A percentile compares a stretch with the other conserved stretches of the same genome.
These are phyloP conservation scores for Filosporella fistucella DNA, from an alignment of 495 filamentous ascomycete genomes.

Conservation along the genomic window DNA sequence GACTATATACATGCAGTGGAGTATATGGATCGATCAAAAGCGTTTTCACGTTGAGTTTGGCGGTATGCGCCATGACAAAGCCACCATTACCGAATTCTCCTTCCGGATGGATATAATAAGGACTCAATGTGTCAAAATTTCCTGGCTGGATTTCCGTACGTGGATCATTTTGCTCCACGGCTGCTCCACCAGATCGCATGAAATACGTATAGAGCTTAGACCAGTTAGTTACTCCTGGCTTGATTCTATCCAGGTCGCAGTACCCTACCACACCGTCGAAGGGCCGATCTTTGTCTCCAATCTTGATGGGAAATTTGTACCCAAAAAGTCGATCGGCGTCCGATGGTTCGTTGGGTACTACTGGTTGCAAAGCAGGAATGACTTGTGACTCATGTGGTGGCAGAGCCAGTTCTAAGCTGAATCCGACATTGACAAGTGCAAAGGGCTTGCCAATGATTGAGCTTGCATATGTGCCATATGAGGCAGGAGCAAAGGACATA, in stretches of 20 bases:
- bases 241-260: background rate
- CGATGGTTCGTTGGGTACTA: no score
- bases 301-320: constrained; percentile 35
- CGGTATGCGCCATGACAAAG: background rate
- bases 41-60: background rate
- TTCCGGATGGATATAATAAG: constrained; percentile 21
- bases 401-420: constrained; percentile 37
- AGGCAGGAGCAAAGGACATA: constrained; percentile 25
- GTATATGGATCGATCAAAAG: constrained; percentile 41
- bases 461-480: constrained; percentile 32
- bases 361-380: background rate
- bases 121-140: constrained; percentile 23
- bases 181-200: no score
- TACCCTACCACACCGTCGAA: constrained; percentile 3
- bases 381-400: constrained; percentile 20
- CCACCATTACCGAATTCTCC: no score
- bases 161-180: constrained; percentile 16
- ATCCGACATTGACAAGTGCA: constrained; percentile 41
- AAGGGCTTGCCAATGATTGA: constrained; percentile 40
- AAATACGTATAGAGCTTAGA: background rate
- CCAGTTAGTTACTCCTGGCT: constrained; percentile 6
- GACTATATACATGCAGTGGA: constrained; percentile 33
- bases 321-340: background rate
- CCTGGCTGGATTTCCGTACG: background rate
- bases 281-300: constrained; percentile 33